Evolutionary conservation across 2,329 filamentous ascomycete species (phyloP).

Genomic region (Talaromyces sp.): DNA sequence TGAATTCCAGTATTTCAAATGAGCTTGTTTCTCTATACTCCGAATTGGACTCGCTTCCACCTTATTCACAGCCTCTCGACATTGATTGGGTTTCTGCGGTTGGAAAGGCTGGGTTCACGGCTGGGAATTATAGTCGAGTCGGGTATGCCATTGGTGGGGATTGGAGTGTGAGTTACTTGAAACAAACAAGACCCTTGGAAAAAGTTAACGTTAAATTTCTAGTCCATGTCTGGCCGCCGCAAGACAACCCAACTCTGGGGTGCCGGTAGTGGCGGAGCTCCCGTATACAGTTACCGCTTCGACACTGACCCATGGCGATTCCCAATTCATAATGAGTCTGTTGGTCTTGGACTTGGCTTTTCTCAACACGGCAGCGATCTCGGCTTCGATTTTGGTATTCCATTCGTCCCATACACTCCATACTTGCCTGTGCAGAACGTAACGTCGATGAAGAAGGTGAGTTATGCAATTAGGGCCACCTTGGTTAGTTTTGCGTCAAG

Average conservation of each 20-base stretch:
- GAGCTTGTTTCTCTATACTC: neutral
- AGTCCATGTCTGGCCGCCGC: neutral
- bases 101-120: neutral
- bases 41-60: neutral
- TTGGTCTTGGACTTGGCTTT: neutral
- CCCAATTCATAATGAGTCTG: neutral
- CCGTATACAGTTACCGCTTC: neutral
- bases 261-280: neutral
- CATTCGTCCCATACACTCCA: neutral
- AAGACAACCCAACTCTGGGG: neutral
- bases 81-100: neutral
- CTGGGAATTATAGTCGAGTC: neutral
- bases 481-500: neutral
- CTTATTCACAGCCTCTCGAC: neutral
- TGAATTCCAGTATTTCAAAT: neutral
- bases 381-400: neutral
- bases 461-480: neutral
- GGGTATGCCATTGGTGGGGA: neutral
- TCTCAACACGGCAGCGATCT: neutral
- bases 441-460: neutral
- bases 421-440: neutral
- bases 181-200: neutral
- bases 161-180: neutral
- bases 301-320: constrained; percentile 1
- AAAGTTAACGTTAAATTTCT: neutral